Percentiles rank a stretch among this genome's conserved stretches.
phyloP scores from a whole-genome alignment of 306 rosid genomes.

The Fragaria iinumae region DNA sequence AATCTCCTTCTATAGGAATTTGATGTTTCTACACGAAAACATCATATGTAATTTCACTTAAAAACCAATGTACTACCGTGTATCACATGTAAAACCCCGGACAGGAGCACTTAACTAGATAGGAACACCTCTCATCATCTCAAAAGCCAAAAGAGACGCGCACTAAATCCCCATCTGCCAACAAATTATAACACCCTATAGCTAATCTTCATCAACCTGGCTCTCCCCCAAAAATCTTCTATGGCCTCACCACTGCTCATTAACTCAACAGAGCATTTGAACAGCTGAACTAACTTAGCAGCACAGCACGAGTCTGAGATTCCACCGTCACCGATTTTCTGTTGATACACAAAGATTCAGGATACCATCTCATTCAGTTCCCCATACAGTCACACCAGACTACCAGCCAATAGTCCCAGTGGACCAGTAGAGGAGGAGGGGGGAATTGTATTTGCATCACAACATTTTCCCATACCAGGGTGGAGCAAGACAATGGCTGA shows the following conservation, averaged over 20 bases:
- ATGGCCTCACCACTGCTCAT: too few species aligned
- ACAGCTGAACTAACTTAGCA: too few species aligned
- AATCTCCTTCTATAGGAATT: too few species aligned
- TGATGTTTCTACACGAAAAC: too few species aligned
- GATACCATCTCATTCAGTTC: background rate
- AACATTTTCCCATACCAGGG: background rate
- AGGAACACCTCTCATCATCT: background rate
- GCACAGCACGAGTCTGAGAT: too few species aligned
- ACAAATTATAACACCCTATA: background rate
- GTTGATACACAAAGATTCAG: background rate
- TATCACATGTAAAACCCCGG: background rate
- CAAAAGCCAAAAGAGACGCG: background rate
- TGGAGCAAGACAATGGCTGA: background rate
- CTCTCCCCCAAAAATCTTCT: background rate
- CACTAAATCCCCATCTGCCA: too few species aligned
- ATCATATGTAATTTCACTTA: too few species aligned
- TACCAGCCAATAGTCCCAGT: background rate
- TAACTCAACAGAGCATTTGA: too few species aligned
- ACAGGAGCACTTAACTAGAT: background rate
- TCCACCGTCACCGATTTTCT: too few species aligned
- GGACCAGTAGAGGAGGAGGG: background rate
- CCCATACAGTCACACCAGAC: background rate
- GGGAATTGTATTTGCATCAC: background rate
- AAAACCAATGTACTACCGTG: too few species aligned
- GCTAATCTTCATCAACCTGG: background rate